Percentiles rank a stretch among this genome's conserved stretches.
These are phyloP conservation scores for Trichoderma koningii DNA, from an alignment of 2,329 filamentous ascomycete species.

Conservation along the genomic window DNA sequence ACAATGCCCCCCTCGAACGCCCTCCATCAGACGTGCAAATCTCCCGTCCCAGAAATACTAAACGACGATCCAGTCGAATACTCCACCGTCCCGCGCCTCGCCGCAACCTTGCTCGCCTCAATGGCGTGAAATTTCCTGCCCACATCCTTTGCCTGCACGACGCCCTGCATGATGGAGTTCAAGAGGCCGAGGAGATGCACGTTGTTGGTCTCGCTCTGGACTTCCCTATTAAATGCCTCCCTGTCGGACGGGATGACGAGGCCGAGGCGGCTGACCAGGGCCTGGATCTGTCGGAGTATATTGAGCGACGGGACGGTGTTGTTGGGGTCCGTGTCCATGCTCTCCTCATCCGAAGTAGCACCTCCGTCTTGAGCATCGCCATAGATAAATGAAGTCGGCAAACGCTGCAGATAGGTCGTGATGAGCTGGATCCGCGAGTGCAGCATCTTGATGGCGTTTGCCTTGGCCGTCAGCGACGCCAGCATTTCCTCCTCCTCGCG, in stretches of 20 bases:
- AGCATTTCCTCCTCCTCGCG: conserved; percentile 64
- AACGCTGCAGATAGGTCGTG: conserved; percentile 71
- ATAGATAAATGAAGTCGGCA: conserved; percentile 66
- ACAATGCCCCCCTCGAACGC: neutral
- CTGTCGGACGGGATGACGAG: conserved; percentile 74
- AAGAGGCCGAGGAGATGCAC: conserved; percentile 77
- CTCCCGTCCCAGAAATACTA: conserved; percentile 36
- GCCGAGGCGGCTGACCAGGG: conserved; percentile 79
- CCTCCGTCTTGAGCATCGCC: conserved; percentile 43
- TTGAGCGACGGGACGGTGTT: conserved; percentile 60
- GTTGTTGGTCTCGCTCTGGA: conserved; percentile 78
- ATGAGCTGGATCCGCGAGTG: conserved; percentile 74
- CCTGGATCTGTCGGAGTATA: conserved; percentile 84
- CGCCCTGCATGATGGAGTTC: conserved; percentile 71
- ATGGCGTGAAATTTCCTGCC: conserved; percentile 72
- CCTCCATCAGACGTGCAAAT: conserved; percentile 37
- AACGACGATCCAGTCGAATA: conserved; percentile 33
- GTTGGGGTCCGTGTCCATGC: conserved; percentile 43
- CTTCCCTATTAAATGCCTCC: conserved; percentile 67
- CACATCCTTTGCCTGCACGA: conserved; percentile 70
- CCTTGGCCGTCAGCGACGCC: conserved; percentile 75
- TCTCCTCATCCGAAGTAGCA: conserved; percentile 25
- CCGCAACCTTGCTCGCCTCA: conserved; percentile 44
- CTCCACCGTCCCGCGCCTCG: conserved; percentile 30
- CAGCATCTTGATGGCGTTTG: conserved; percentile 93